Conservation (phyloP, 2,329 filamentous ascomycete species). For the Aspergillus udagawae region DNA sequence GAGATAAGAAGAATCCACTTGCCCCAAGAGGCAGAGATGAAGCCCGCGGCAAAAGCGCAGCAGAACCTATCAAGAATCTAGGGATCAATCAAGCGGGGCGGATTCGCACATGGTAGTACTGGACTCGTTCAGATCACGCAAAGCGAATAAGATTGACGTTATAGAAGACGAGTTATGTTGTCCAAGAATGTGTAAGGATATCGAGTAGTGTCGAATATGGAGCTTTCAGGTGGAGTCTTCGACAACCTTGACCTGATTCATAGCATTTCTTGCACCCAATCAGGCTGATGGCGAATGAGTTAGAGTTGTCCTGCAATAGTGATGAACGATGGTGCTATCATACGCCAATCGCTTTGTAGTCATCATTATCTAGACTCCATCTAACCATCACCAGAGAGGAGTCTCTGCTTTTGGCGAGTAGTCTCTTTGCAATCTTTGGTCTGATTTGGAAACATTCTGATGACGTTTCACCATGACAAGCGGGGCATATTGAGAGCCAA, state of each 20-base stretch:
- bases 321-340: neutral
- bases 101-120: neutral
- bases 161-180: slow-evolving; percentile 14
- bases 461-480: neutral
- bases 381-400: neutral
- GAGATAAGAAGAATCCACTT: neutral
- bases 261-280: neutral
- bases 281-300: neutral
- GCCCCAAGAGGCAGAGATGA: neutral
- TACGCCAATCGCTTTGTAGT: neutral
- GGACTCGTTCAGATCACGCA: slow-evolving; percentile 15
- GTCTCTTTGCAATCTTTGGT: too few relatives aligned
- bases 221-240: neutral
- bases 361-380: neutral
- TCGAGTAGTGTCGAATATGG: neutral
- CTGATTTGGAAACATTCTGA: neutral
- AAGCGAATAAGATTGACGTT: slow-evolving; percentile 19
- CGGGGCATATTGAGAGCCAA: neutral
- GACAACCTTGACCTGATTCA: neutral
- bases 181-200: neutral
- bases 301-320: neutral
- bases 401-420: too few relatives aligned
- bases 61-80: too few relatives aligned
- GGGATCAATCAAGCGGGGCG: too few relatives aligned
- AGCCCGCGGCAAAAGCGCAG: neutral